Evolutionary conservation across 306 rosid species (phyloP), one percentile per base, ranked within the genome.

Genomic region (Medicago arabica): DNA sequence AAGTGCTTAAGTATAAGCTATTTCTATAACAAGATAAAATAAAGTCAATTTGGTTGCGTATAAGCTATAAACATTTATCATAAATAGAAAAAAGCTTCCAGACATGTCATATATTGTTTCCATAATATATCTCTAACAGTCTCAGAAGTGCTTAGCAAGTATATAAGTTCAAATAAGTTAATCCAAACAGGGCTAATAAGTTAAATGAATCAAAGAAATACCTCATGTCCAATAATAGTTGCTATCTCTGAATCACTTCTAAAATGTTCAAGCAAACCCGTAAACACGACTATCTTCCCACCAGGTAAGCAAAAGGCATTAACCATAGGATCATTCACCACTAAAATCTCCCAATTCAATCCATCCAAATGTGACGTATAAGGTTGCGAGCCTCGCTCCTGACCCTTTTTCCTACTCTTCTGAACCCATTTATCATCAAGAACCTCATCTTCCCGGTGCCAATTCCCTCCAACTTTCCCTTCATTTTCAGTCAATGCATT

Each of bases 141-240:
- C 4, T 60, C 66, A 4, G 2, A 54, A 9, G 31, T 54, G 61
- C 5, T 19, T 18, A 18, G 13, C 3, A 28, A 60, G 9, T 60
- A 60, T 9, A 28, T 12, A 59, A 12, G 66, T 4, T 59, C 5
- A 59, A 59, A 13, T 25, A 12, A 23, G 13, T 25, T 17, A 25
- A 59, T 7, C 2, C 18, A 60, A 25, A 28, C 17, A 28, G 9
- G 39, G 11, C 41, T 19, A 19, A 62, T 8, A 17, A 41, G 17
- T 19, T 67, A 19, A 43, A 6, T 0, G 6, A 18, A 54, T 50
- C 68, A 69, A 17, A 71, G 18, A n/a, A 34, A 15, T 78, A 94
- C 97, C 96, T 94, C 96, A 54, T 92, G 97, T 18, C 95, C 97
- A 84, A 94, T 77, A 21, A 94, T 86, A 36, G 96, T 92, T 44